Evolutionary conservation across 1,139 yeast species (phyloP).

Genomic region (Kodamaea sp.): DNA sequence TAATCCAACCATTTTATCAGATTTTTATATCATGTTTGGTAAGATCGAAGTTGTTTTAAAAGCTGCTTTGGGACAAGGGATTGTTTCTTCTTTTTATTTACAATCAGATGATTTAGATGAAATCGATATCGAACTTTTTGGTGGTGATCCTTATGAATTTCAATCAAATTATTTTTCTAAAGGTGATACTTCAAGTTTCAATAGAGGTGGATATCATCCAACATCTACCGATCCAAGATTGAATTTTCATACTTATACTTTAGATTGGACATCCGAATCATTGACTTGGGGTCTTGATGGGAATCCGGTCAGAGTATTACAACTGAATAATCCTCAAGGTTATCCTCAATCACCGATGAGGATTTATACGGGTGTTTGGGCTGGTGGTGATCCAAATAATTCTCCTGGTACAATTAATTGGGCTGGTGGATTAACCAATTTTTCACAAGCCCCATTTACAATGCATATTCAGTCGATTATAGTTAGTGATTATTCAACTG

Average conservation of each 20-base stretch:
- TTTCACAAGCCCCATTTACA: slow-evolving; percentile 59
- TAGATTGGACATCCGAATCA: slow-evolving; percentile 72
- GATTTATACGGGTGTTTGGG: slow-evolving; percentile 69
- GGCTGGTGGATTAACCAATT: slow-evolving; percentile 83
- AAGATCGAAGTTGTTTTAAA: slow-evolving; percentile 67
- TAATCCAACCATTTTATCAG: slow-evolving; percentile 71
- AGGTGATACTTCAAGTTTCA: slow-evolving; percentile 73
- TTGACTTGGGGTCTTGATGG: slow-evolving; percentile 67
- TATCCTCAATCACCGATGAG: slow-evolving; percentile 81
- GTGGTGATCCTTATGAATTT: slow-evolving; percentile 66
- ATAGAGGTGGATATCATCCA: slow-evolving; percentile 70
- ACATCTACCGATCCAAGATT: slow-evolving; percentile 47
- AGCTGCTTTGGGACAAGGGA: slow-evolving; percentile 73
- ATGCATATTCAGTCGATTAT: slow-evolving; percentile 61
- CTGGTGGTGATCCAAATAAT: slow-evolving; percentile 73
- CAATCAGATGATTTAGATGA: slow-evolving; percentile 88
- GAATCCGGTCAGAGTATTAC: slow-evolving; percentile 50
- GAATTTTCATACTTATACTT: slow-evolving; percentile 67
- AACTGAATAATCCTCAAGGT: slow-evolving; percentile 52
- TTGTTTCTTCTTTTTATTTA: slow-evolving; percentile 73
- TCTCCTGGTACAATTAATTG: slow-evolving; percentile 70
- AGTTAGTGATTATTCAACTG: slow-evolving; percentile 79
- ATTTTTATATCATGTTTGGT: slow-evolving; percentile 85
- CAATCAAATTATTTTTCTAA: slow-evolving; percentile 82
- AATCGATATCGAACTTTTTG: slow-evolving; percentile 81